Percentiles rank a stretch among this genome's conserved stretches.
Conservation (phyloP, 805 yeast genomes). For the Lipomyces sp. region DNA sequence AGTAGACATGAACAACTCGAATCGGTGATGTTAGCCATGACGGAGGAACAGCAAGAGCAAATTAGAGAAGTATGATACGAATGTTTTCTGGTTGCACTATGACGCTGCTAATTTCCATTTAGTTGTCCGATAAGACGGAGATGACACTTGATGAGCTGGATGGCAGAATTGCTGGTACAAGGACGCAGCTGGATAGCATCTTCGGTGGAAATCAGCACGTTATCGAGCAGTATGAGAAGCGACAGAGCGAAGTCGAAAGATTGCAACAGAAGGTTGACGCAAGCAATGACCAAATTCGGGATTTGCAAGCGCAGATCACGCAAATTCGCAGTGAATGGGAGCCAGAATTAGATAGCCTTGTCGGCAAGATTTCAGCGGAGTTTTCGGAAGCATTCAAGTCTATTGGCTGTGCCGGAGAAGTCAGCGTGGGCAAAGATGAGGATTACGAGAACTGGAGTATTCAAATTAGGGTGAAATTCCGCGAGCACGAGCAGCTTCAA, state of each 20-base stretch:
- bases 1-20: slow-evolving; percentile 6
- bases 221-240: slow-evolving; percentile 46
- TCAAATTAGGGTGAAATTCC: slow-evolving; percentile 81
- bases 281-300: slow-evolving; percentile 39
- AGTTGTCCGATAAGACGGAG: not conserved
- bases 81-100: not conserved
- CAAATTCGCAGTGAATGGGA: slow-evolving; percentile 61
- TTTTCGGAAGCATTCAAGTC: slow-evolving; percentile 69
- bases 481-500: slow-evolving; percentile 73
- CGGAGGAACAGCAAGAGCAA: slow-evolving; percentile 48
- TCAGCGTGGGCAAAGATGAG: slow-evolving; percentile 58
- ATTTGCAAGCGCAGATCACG: slow-evolving; percentile 48
- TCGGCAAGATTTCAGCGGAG: slow-evolving; percentile 60
- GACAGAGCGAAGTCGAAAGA: slow-evolving; percentile 49
- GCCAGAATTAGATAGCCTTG: slow-evolving; percentile 59
- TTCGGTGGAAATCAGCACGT: slow-evolving; percentile 33
- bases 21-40: slow-evolving; percentile 3
- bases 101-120: not conserved
- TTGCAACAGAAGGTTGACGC: slow-evolving; percentile 51
- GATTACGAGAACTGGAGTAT: slow-evolving; percentile 78
- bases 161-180: slow-evolving; percentile 21
- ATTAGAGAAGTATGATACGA: slow-evolving; percentile 43
- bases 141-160: slow-evolving; percentile 48
- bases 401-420: slow-evolving; percentile 89
- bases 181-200: slow-evolving; percentile 17